Percentiles rank a stretch among this genome's conserved stretches.
phyloP scores from a whole-genome alignment of 192 early-diverging fungal genomes.

The Jimgerdemannia flammicorona region DNA sequence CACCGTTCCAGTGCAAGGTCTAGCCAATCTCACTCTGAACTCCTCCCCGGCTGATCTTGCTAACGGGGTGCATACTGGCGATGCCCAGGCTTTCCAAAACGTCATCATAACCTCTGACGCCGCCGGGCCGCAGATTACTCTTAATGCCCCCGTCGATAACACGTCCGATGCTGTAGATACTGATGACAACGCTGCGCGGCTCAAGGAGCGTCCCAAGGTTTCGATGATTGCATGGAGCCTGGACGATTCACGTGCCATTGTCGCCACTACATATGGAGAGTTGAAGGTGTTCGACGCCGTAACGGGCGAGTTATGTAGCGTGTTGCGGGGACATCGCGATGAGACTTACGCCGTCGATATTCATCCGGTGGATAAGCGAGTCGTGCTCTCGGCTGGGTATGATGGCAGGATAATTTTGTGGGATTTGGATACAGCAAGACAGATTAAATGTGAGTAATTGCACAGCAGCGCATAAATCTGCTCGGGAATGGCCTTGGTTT shows the following conservation, averaged over 20 bases:
- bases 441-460: conserved; percentile 43
- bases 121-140: background rate
- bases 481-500: conserved; percentile 3
- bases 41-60: background rate
- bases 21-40: background rate
- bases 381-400: conserved; percentile 77
- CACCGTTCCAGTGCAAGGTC: background rate
- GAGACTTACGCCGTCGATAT: conserved; percentile 72
- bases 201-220: conserved; percentile 31
- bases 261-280: conserved; percentile 65
- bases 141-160: background rate
- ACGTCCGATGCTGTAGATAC: background rate
- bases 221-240: conserved; percentile 70
- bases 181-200: conserved; percentile 14
- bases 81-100: background rate
- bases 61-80: background rate
- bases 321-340: conserved; percentile 53
- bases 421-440: conserved; percentile 60
- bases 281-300: conserved; percentile 63
- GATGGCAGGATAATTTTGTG: conserved; percentile 81
- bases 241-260: conserved; percentile 64
- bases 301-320: conserved; percentile 52
- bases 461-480: background rate
- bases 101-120: background rate
- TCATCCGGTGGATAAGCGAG: conserved; percentile 68